phyloP scores from a whole-genome alignment of 1,284 basidiomycete genomes.

The Apiotrichum domesticum region DNA sequence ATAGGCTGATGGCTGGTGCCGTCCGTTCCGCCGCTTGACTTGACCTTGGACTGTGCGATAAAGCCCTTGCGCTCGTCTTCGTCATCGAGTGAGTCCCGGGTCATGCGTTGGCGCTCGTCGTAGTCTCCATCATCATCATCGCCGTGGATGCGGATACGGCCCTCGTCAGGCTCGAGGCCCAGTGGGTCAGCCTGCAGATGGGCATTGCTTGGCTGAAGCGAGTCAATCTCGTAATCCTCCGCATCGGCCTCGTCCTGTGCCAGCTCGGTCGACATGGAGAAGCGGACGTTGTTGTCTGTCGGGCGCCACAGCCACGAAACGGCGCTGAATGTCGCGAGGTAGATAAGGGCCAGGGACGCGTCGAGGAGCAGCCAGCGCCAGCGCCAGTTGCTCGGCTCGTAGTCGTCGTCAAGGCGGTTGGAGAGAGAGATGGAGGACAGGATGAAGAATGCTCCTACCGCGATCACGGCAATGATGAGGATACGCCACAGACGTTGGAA shows the following conservation, averaged over 20 bases:
- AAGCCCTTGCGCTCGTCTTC: conserved; percentile 7
- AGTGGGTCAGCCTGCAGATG: conserved; percentile 1
- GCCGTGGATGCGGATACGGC: conserved; percentile 3
- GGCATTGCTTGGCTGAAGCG: conserved; percentile 48
- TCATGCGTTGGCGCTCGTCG: background rate
- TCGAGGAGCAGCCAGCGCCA: conserved; percentile 94
- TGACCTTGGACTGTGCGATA: background rate
- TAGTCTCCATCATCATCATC: conserved; percentile 3
- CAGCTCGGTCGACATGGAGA: conserved; percentile 51
- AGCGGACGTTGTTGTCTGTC: conserved; percentile 84
- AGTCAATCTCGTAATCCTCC: conserved; percentile 85
- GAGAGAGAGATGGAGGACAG: conserved; percentile 88
- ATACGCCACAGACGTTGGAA: conserved; percentile 81
- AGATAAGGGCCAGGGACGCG: conserved; percentile 85
- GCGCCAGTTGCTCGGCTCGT: conserved; percentile 88
- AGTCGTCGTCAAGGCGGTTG: conserved; percentile 83
- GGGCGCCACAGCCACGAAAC: conserved; percentile 94
- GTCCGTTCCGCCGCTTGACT: conserved; percentile 1
- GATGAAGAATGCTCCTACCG: conserved; percentile 84
- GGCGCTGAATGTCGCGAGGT: conserved; percentile 68
- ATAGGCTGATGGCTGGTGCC: background rate
- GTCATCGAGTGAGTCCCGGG: conserved; percentile 1
- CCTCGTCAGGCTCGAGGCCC: conserved; percentile 7
- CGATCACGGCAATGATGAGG: conserved; percentile 73
- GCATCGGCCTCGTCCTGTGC: conserved; percentile 79